Base-by-base conservation (phyloP, 2,329 filamentous ascomycete species). In the Pestalotiopsis sp. region DNA sequence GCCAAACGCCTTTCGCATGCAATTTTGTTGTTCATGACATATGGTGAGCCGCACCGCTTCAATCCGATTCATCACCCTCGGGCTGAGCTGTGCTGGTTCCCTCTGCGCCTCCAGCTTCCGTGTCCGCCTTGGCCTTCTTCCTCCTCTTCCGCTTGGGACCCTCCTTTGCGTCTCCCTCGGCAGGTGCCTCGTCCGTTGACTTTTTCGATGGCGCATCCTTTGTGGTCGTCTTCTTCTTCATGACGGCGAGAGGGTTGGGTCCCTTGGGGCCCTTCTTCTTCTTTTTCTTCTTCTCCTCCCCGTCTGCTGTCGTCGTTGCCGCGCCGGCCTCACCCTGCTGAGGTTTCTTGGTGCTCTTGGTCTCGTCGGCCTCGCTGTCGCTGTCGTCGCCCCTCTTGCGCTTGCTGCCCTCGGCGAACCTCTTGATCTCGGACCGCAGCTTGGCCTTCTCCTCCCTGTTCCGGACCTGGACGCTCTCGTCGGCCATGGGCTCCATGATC, bases 401-500 rank as follows among this genome's bases (percentile, higher is more conserved):
- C 80, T 85, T 91, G 77, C 81, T 85, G 82, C 84, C 89, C 68
- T 78, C 72, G 70, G 77, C 76, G 72, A 80, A 76, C 72, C 82
- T 83, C 78, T 88, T 91, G 72, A 94, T 81, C 61, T 92, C 93
- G 20, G 87, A 85, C 71, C 90, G 87, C 75, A 95, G 93, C 81
- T 97, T 97, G 68, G 85, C 86, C 74, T 86, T 88, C 83, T 96
- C 93, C 71, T 93, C 92, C 69, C 84, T 84, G 65, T 91, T 87
- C 70, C 91, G 87, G 61, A 89, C 85, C 68, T 88, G 85, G 52
- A 86, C 87, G 17, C 90, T 92, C 66, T 86, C 86, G 52, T 84
- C 86, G 20, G 92, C 90, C 91, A 96, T 94, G 14, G 92, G 92
- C 79, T 93, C 90, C 84, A 93, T 85, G 67, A 92, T 90, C 88